Base-by-base conservation (phyloP, 257 asterid species). In the Ligustrum vulgare region DNA sequence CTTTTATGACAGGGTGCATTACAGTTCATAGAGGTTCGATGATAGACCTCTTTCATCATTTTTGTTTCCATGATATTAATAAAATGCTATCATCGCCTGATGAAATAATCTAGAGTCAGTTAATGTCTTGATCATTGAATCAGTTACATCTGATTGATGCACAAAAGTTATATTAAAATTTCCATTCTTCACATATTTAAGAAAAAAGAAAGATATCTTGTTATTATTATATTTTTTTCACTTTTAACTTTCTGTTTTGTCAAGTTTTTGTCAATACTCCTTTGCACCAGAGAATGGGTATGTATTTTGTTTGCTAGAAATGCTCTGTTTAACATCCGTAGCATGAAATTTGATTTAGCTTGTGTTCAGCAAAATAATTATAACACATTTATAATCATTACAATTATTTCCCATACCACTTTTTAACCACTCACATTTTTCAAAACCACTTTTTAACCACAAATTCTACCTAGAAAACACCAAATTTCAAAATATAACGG, bases 11-110 rank as follows among this genome's bases (percentile, higher is more conserved):
- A 32, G 96, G 93, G 49, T 82, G 89, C 80, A 86, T 88, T 76
- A 82, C 89, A 58, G 80, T 86, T 78, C 82, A 75, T 77, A 88
- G 87, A 92, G 99, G 98, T 94, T 67, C 23, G 82, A 69, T 28
- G 72, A 70, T 66, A 69, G 37, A 69, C 63, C 41, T 71, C 0
- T 32, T 20, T 31, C 71, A 36, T 67, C 22, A 5, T 69, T 20
- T 54, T 45, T 68, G n/a, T 23, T 34, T 33, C 68, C 70, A 18
- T 39, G 47, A 73, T 33, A 62, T 23, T 25, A 67, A 20, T 63
- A 36, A 32, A 25, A 72, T 73, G 67, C 23, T 71, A 34, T 65
- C 56, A 60, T 25, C 69, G 64, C 79, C 15, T 18, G 33, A 35
- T 22, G 34, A 64, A 73, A 71, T 51, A 45, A 5, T 43, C 70